Evolutionary conservation across 1,139 yeast genomes (phyloP).

Genomic region (Scheffersomyces insectosa): DNA sequence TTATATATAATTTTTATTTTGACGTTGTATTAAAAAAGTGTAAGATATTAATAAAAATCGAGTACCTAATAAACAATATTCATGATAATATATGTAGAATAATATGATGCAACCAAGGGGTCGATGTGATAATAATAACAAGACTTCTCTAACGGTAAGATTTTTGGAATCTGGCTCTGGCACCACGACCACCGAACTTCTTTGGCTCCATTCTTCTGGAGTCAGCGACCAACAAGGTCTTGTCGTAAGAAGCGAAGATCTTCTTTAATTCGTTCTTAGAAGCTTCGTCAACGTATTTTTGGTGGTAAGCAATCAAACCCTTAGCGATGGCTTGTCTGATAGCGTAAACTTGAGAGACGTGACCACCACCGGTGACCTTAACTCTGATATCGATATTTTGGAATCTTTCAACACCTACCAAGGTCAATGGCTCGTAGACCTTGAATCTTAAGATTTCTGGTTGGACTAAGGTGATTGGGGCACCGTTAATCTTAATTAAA

Average conservation of each 20-base stretch:
- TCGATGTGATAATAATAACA: slow-evolving; percentile 12
- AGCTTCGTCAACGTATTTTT: slow-evolving; percentile 98
- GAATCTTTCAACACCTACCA: slow-evolving; percentile 98
- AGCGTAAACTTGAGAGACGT: slow-evolving; percentile 99
- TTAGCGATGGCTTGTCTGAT: slow-evolving; percentile 99
- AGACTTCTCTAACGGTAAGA: slow-evolving; percentile 87
- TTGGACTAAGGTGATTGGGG: slow-evolving; percentile 98
- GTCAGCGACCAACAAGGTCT: slow-evolving; percentile 99
- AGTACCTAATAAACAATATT: slow-evolving; percentile 15
- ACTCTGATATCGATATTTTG: slow-evolving; percentile 98
- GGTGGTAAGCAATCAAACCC: slow-evolving; percentile 99
- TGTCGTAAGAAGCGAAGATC: slow-evolving; percentile 96
- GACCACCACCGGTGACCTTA: slow-evolving; percentile 99
- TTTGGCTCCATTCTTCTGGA: slow-evolving; percentile 99
- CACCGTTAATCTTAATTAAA: slow-evolving; percentile 98
- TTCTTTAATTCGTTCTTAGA: slow-evolving; percentile 99
- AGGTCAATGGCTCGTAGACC: slow-evolving; percentile 98
- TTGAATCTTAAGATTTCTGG: slow-evolving; percentile 99
- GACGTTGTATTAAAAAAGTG: slow-evolving; percentile 14
- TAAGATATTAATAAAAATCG: slow-evolving; percentile 10
- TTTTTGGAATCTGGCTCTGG: slow-evolving; percentile 99
- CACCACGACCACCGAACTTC: slow-evolving; percentile 99
- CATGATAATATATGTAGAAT: slow-evolving; percentile 7
- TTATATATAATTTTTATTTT: neutral
- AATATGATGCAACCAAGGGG: slow-evolving; percentile 6